A percentile compares a stretch with the other conserved stretches of the same genome.
These are phyloP conservation scores for Eucalyptus cloeziana DNA, from an alignment of 345 rosid species.

Conservation along the genomic window DNA sequence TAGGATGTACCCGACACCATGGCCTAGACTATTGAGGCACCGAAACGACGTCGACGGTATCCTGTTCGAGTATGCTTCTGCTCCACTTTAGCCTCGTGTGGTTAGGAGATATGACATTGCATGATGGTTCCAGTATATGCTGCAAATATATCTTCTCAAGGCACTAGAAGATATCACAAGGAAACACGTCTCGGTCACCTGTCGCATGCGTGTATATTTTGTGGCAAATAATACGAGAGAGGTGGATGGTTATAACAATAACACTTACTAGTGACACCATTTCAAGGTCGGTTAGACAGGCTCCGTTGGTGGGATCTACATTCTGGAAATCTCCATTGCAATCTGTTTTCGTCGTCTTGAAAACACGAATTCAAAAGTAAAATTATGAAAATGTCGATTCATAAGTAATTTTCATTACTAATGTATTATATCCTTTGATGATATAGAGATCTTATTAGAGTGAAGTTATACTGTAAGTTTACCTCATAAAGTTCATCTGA, in stretches of 20 bases:
- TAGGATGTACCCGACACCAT: neutral
- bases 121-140: conserved; percentile 4
- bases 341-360: neutral
- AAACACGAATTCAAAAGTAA: neutral
- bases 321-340: conserved; percentile 9
- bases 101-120: neutral
- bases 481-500: conserved; percentile 51
- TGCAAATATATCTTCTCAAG: neutral
- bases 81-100: neutral
- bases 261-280: neutral
- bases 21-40: neutral
- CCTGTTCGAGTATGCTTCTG: neutral
- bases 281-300: neutral
- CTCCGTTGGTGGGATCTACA: neutral
- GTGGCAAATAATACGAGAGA: neutral
- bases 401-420: neutral
- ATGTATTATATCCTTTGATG: neutral
- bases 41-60: neutral
- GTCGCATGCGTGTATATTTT: neutral
- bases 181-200: neutral
- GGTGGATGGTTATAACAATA: neutral
- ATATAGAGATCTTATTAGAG: neutral
- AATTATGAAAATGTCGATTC: neutral
- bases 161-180: neutral
- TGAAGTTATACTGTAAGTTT: neutral